Conservation (phyloP, 495 filamentous ascomycete species). For the Filosporella fistucella region DNA sequence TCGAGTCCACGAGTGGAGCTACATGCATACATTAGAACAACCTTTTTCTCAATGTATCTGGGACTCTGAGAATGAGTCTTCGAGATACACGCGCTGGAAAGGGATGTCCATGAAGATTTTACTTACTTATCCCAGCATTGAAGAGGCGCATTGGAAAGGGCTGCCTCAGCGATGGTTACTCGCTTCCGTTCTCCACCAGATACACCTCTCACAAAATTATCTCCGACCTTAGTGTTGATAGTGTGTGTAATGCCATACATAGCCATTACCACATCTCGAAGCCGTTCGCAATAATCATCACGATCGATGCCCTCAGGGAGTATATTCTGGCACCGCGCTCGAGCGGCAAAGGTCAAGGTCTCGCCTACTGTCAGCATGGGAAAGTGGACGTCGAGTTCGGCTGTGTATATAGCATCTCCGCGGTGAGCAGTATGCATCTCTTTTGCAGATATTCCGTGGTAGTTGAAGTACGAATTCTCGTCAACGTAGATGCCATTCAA, state of each 20-base stretch:
- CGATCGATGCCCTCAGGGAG: constrained; percentile 39
- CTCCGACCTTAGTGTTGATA: constrained; percentile 68
- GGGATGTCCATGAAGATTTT: too few relatives aligned
- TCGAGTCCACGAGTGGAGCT: constrained; percentile 56
- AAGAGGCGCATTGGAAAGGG: constrained; percentile 45
- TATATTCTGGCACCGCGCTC: not conserved
- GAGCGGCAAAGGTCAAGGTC: constrained; percentile 4
- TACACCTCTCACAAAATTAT: constrained; percentile 71
- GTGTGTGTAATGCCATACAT: constrained; percentile 73
- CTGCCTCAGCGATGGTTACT: constrained; percentile 68
- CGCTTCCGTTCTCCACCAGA: constrained; percentile 81
- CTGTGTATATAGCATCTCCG: constrained; percentile 50
- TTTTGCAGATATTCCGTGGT: constrained; percentile 36
- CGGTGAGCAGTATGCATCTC: constrained; percentile 28
- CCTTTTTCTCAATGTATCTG: too few relatives aligned
- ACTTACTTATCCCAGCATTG: constrained; percentile 41
- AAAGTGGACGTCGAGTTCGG: constrained; percentile 72
- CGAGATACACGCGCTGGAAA: too few relatives aligned
- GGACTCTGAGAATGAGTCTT: too few relatives aligned
- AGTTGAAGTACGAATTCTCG: constrained; percentile 63
- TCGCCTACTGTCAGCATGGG: constrained; percentile 59
- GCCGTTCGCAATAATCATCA: constrained; percentile 54
- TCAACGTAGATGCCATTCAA: constrained; percentile 69
- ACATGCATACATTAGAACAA: too few relatives aligned
- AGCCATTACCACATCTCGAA: constrained; percentile 71